phyloP scores from a whole-genome alignment of 192 early-diverging fungal genomes.

The Pilaira anomala region DNA sequence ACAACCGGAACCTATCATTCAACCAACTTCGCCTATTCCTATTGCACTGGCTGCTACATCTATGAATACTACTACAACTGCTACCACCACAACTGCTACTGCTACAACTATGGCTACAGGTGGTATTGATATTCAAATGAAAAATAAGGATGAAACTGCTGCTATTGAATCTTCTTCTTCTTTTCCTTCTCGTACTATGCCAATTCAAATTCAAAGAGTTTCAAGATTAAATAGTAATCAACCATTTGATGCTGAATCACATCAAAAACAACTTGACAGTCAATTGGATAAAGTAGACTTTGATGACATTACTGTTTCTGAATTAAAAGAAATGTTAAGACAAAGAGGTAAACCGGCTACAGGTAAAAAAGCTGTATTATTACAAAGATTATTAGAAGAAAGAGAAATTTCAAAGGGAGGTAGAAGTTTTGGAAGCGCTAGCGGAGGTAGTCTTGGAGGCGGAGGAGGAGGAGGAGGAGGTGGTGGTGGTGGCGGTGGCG shows the following conservation, averaged over 20 bases:
- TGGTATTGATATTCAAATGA: not conserved
- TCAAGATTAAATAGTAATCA: not conserved
- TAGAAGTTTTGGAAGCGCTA: constrained; percentile 6
- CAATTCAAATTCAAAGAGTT: constrained; percentile 34
- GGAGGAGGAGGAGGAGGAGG: too few species aligned
- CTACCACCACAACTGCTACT: not conserved
- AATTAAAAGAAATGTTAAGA: constrained; percentile 71
- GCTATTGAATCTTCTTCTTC: constrained; percentile 10
- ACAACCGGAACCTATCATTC: not conserved
- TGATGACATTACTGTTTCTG: constrained; percentile 71
- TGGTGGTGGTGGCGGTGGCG: not conserved
- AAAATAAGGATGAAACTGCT: too few species aligned
- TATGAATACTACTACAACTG: not conserved
- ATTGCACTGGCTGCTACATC: not conserved
- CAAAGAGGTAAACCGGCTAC: constrained; percentile 63
- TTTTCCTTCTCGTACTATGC: constrained; percentile 28
- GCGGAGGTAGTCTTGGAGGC: not conserved
- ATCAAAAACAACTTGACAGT: constrained; percentile 59
- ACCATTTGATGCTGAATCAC: constrained; percentile 40
- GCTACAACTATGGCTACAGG: not conserved
- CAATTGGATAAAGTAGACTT: constrained; percentile 63
- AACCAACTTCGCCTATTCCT: not conserved
- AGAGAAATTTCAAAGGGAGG: constrained; percentile 44
- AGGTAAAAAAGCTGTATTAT: constrained; percentile 68
- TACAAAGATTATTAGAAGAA: constrained; percentile 66